Evolutionary conservation across 2,329 filamentous ascomycete species (phyloP).

Genomic region (Thielaviopsis euricoi): DNA sequence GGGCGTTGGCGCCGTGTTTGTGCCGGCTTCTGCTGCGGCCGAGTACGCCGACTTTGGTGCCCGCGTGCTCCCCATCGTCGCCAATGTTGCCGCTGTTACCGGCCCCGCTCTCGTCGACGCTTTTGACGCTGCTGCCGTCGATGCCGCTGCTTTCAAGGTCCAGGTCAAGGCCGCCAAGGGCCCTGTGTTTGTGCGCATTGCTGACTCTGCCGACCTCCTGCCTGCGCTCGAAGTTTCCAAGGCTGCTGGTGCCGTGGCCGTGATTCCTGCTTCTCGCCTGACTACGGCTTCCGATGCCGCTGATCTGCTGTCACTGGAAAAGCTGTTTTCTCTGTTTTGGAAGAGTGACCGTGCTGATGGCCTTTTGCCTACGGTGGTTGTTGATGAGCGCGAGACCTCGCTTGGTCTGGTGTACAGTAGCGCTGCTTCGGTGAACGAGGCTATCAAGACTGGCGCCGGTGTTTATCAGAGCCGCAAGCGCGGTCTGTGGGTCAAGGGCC

Average conservation of each 20-base stretch:
- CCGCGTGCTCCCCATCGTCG: constrained; percentile 36
- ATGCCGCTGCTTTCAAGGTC: constrained; percentile 27
- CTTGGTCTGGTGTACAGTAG: constrained; percentile 91
- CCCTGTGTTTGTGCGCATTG: constrained; percentile 34
- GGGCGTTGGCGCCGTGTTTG: constrained; percentile 73
- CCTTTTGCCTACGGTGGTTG: constrained; percentile 78
- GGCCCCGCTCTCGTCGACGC: constrained; percentile 36
- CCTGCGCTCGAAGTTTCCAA: constrained; percentile 30
- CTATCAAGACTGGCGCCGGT: constrained; percentile 58
- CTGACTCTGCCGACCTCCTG: constrained; percentile 26
- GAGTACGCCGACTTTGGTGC: constrained; percentile 38
- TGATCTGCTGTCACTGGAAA: constrained; percentile 47
- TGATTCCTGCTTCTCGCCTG: constrained; percentile 55
- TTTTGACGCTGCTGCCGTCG: constrained; percentile 28
- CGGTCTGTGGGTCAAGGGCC: constrained; percentile 92
- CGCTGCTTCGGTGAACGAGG: constrained; percentile 74
- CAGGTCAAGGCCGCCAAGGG: constrained; percentile 29
- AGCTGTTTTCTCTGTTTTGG: constrained; percentile 58
- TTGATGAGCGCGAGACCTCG: constrained; percentile 69
- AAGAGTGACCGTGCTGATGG: constrained; percentile 70
- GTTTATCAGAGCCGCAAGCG: constrained; percentile 95
- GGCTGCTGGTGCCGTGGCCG: constrained; percentile 44
- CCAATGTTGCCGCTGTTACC: constrained; percentile 28
- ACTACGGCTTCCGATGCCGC: constrained; percentile 50
- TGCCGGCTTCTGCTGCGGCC: constrained; percentile 51